Evolutionary conservation across 176 grass and related monocot species (phyloP), one percentile per base, ranked within the genome.

Genomic region (Chrysopogon serrulatus): DNA sequence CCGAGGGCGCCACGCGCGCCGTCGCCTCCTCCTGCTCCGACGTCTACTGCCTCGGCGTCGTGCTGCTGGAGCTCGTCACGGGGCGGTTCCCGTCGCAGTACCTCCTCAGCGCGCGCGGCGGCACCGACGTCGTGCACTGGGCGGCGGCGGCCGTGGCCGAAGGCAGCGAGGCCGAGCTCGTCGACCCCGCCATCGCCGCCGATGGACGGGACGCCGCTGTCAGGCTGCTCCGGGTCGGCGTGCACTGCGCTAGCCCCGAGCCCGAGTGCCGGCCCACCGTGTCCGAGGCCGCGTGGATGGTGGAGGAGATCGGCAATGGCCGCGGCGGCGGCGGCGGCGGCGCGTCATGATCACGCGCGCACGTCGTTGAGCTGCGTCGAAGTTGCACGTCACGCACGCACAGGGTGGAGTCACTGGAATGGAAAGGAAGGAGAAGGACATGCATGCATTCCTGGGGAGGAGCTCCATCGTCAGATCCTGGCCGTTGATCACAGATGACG

Each of bases 1-100:
- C 93, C 5, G 93, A 95, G 85, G 85, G 68, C 74, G 3, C 65
- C 37, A 48, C 80, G 15, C 82, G 68, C 37, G 36, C 19, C 13
- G 51, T 6, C 18, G 87, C 90, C 2, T 90, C 87, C 3, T 16
- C 82, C 10, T 83, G 86, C 59, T 95, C 93, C 10, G 93, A 95
- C 79, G 93, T 95, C 64, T 95, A 86, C 85, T 95, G 90, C 83
- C 80, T 95, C 79, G 93, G 93, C 44, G 48, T 95, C 34, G 87
- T 95, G 74, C 83, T 95, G 4, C 83, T 95, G 1, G 90, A 95
- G 79, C 82, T 95, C 37, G 30, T 90, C 59, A 92, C 90, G 14
- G 93, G 93, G 0, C 78, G 86, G 35, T 90, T 92, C 61, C 93
- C 93, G 3, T 81, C 88, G 71, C 90, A 92, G 65, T 95, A 95